Conservation (phyloP, 1,284 basidiomycete species). For the Laetiporus sulphureus region DNA sequence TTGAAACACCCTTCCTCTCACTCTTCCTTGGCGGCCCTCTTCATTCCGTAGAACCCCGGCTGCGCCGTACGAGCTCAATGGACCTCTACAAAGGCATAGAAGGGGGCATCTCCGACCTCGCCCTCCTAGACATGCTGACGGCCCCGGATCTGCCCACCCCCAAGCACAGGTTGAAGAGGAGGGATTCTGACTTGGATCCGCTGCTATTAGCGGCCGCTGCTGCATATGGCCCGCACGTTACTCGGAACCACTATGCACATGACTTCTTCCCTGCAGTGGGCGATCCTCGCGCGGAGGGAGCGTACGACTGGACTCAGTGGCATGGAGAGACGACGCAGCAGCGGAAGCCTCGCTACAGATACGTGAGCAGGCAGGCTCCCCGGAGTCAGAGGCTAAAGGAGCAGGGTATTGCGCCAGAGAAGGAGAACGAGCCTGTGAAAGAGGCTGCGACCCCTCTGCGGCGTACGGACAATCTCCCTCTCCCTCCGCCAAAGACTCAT, state of each 20-base stretch:
- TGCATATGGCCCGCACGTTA: conserved; percentile 65
- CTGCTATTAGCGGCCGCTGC: conserved; percentile 65
- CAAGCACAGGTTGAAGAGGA: conserved; percentile 37
- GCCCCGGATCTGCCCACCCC: conserved; percentile 31
- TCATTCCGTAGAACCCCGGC: too few relatives aligned
- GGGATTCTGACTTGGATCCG: conserved; percentile 68
- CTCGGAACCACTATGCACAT: conserved; percentile 72
- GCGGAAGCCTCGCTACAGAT: conserved; percentile 39
- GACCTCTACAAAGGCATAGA: conserved; percentile 6
- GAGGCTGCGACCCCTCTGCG: conserved; percentile 16
- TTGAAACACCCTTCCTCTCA: too few relatives aligned
- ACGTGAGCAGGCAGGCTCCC: conserved; percentile 68
- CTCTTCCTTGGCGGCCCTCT: too few relatives aligned
- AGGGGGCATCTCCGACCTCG: conserved; percentile 32
- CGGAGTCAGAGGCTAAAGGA: conserved; percentile 47
- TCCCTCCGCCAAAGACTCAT: conserved; percentile 12
- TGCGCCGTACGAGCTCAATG: too few relatives aligned
- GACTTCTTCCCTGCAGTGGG: conserved; percentile 59
- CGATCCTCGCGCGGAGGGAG: conserved; percentile 43
- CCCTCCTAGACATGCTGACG: conserved; percentile 47
- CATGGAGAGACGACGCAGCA: conserved; percentile 33
- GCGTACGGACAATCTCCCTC: conserved; percentile 19
- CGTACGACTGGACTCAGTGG: conserved; percentile 54
- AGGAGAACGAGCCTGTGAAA: conserved; percentile 19
- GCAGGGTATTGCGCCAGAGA: conserved; percentile 13